A percentile compares a stretch with the other conserved stretches of the same genome.
Conservation (phyloP, 345 rosid genomes). For the Isatis tinctoria region DNA sequence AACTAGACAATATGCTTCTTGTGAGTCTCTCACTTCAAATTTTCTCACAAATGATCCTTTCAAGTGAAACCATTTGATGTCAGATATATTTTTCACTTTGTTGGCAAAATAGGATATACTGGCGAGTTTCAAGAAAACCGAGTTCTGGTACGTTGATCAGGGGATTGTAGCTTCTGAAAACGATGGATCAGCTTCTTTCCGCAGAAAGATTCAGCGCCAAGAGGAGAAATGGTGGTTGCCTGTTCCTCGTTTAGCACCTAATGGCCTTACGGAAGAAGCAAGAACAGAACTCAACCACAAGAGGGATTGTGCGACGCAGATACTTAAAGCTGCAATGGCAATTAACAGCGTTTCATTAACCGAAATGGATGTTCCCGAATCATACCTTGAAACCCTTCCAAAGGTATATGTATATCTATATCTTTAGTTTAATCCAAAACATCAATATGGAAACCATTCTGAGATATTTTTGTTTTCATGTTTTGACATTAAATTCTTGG, state of each 20-base stretch:
- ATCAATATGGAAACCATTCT: not conserved
- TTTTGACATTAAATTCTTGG: not conserved
- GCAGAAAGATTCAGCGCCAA: constrained; percentile 70
- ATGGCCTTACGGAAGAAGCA: constrained; percentile 73
- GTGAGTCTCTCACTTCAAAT: constrained; percentile 45
- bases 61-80: not conserved
- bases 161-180: constrained; percentile 73
- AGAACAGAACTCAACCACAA: constrained; percentile 73
- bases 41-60: not conserved
- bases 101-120: constrained; percentile 57
- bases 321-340: constrained; percentile 94
- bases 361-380: constrained; percentile 94
- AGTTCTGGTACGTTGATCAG: constrained; percentile 97
- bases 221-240: constrained; percentile 99
- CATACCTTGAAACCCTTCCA: constrained; percentile 82
- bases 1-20: constrained; percentile 88
- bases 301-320: constrained; percentile 76
- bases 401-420: constrained; percentile 46
- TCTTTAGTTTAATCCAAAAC: not conserved
- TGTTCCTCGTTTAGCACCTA: constrained; percentile 81
- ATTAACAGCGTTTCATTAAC: constrained; percentile 64
- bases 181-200: constrained; percentile 85
- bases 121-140: constrained; percentile 66
- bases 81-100: not conserved
- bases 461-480: not conserved